These are phyloP conservation scores for Epichloe glyceriae DNA, from an alignment of 2,329 filamentous ascomycete genomes.

Conservation along the genomic window DNA sequence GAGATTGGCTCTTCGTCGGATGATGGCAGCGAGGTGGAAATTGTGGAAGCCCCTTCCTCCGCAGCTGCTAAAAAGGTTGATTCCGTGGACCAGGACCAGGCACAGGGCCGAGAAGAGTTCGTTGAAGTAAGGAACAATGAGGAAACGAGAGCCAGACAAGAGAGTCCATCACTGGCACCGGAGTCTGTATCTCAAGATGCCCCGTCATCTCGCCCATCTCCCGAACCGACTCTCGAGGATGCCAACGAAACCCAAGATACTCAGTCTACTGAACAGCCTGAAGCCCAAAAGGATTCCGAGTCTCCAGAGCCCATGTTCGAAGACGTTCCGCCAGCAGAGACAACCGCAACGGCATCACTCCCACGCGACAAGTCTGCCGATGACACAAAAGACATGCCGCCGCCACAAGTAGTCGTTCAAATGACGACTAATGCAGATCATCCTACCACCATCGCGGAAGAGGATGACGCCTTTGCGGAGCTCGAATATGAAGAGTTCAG, in stretches of 20 bases:
- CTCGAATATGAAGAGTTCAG: slow-evolving; percentile 65
- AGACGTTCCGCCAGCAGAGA: slow-evolving; percentile 19
- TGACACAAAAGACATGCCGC: background rate
- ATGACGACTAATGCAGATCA: background rate
- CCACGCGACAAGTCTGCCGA: background rate
- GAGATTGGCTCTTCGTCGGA: slow-evolving; percentile 51
- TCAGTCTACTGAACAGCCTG: background rate
- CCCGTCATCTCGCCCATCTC: slow-evolving; percentile 8
- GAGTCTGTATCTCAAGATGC: slow-evolving; percentile 27
- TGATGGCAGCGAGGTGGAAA: slow-evolving; percentile 42
- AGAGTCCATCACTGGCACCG: slow-evolving; percentile 2
- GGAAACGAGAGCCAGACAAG: background rate
- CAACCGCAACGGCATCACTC: background rate
- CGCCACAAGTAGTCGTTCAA: background rate
- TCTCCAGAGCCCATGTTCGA: slow-evolving; percentile 25
- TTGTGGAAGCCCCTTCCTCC: slow-evolving; percentile 35
- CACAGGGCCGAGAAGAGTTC: slow-evolving; percentile 6
- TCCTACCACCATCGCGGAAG: slow-evolving; percentile 11
- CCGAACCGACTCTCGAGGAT: background rate
- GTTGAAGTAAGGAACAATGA: background rate
- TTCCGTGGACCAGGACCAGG: background rate
- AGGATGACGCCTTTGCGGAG: slow-evolving; percentile 32
- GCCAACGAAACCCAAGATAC: background rate
- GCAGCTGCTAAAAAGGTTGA: slow-evolving; percentile 9
- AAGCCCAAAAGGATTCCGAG: slow-evolving; percentile 12